phyloP scores from a whole-genome alignment of 1,284 basidiomycete genomes.

The Trichosporon faecale region DNA sequence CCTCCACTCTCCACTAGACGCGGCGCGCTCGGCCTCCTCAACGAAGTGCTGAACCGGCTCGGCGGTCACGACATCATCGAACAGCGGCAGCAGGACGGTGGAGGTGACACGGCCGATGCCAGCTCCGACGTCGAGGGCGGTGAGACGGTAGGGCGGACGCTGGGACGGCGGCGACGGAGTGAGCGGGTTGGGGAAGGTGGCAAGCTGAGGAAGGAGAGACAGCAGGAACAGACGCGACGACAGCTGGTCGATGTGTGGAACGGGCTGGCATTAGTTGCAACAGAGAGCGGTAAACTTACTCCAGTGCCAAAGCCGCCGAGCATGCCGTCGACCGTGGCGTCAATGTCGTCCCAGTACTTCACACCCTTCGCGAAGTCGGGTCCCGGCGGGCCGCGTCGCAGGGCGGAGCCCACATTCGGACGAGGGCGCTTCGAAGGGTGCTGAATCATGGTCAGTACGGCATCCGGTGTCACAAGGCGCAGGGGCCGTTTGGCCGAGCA shows the following conservation, averaged over 20 bases:
- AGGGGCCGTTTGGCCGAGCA: neutral
- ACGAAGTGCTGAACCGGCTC: constrained; percentile 81
- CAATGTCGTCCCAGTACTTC: constrained; percentile 53
- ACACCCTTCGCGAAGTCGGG: constrained; percentile 54
- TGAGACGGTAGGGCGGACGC: constrained; percentile 54
- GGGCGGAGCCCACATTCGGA: constrained; percentile 37
- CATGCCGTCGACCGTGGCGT: constrained; percentile 54
- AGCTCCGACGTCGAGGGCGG: constrained; percentile 80
- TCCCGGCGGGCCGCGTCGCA: constrained; percentile 30
- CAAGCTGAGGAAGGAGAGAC: constrained; percentile 71
- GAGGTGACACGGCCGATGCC: constrained; percentile 87
- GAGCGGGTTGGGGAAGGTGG: constrained; percentile 67
- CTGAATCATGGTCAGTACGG: constrained; percentile 11
- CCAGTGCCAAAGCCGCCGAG: constrained; percentile 54
- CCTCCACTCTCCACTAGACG: constrained; percentile 59
- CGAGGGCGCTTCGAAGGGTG: constrained; percentile 24
- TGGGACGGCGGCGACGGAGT: constrained; percentile 28
- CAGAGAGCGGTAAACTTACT: constrained; percentile 30
- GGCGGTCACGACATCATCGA: constrained; percentile 77
- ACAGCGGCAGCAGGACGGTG: constrained; percentile 76
- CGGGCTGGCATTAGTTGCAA: constrained; percentile 58
- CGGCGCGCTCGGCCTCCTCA: constrained; percentile 63
- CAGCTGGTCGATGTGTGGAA: constrained; percentile 82
- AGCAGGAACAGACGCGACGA: constrained; percentile 82
- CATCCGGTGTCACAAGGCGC: neutral